Percentiles rank a stretch among this genome's conserved stretches.
Conservation (phyloP, 805 yeast genomes). For the Pichia eremophila region DNA sequence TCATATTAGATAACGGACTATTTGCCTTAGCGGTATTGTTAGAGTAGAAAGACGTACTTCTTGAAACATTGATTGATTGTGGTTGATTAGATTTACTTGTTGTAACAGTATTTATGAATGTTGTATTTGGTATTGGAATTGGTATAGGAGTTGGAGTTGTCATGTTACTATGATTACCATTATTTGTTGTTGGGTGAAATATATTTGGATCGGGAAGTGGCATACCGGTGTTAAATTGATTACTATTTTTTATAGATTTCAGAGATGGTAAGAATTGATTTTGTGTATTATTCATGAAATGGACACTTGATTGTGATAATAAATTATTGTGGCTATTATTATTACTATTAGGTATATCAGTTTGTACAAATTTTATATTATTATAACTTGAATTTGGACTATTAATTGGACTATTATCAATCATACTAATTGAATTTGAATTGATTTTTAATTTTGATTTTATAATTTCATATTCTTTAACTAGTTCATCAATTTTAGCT, state of each 20-base stretch:
- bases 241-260: neutral
- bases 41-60: neutral
- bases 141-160: neutral
- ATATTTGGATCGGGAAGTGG: conserved; percentile 6
- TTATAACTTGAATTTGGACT: too few species aligned
- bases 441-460: conserved; percentile 23
- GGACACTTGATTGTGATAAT: neutral
- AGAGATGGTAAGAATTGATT: neutral
- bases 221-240: neutral
- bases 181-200: neutral
- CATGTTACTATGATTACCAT: too few species aligned
- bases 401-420: too few species aligned
- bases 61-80: neutral
- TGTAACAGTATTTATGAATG: neutral
- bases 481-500: conserved; percentile 74
- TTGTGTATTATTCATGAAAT: neutral
- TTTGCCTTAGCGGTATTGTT: neutral
- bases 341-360: neutral
- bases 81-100: neutral
- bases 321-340: neutral
- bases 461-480: conserved; percentile 64
- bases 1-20: neutral
- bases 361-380: too few species aligned
- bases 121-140: neutral
- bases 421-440: neutral